Conservation (phyloP, 768 basidiomycete species). For the Hericium erinaceus region DNA sequence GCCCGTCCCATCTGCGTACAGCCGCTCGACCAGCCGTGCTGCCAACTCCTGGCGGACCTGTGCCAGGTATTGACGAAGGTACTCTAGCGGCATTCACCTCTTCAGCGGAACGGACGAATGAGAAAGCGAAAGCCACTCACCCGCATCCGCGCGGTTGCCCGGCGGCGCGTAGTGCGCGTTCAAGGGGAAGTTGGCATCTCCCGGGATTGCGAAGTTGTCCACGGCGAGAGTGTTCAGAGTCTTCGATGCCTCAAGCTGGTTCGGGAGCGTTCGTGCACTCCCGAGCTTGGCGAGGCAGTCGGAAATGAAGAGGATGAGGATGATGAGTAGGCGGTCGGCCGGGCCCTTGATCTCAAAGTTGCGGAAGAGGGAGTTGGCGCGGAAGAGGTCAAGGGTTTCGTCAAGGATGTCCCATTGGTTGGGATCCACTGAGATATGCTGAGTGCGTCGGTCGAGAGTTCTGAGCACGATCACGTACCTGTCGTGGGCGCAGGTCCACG, state of each 20-base stretch:
- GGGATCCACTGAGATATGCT: conserved; percentile 52
- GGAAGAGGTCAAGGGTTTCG: conserved; percentile 93
- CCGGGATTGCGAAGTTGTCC: conserved; percentile 88
- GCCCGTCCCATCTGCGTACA: conserved; percentile 89
- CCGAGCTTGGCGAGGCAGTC: conserved; percentile 94
- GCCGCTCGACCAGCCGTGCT: conserved; percentile 70
- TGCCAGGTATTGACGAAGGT: conserved; percentile 81
- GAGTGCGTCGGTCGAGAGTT: conserved; percentile 3
- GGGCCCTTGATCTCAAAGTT: conserved; percentile 99
- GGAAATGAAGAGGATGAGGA: conserved; percentile 95
- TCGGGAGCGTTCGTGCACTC: conserved; percentile 52
- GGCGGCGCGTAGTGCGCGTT: conserved; percentile 89
- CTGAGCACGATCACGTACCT: conserved; percentile 33
- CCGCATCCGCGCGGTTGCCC: conserved; percentile 65
- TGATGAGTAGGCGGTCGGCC: conserved; percentile 90
- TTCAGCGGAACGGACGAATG: neutral
- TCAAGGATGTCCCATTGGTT: conserved; percentile 84
- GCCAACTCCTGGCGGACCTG: conserved; percentile 93
- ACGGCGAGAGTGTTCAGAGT: conserved; percentile 85
- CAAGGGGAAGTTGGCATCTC: conserved; percentile 89
- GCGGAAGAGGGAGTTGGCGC: conserved; percentile 97
- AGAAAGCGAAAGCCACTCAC: conserved; percentile 32
- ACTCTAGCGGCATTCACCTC: conserved; percentile 43
- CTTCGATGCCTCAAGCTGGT: conserved; percentile 82
- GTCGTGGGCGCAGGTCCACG: conserved; percentile 80